Base-by-base conservation (phyloP, 805 yeast genomes). In the Metschnikowia similis region DNA sequence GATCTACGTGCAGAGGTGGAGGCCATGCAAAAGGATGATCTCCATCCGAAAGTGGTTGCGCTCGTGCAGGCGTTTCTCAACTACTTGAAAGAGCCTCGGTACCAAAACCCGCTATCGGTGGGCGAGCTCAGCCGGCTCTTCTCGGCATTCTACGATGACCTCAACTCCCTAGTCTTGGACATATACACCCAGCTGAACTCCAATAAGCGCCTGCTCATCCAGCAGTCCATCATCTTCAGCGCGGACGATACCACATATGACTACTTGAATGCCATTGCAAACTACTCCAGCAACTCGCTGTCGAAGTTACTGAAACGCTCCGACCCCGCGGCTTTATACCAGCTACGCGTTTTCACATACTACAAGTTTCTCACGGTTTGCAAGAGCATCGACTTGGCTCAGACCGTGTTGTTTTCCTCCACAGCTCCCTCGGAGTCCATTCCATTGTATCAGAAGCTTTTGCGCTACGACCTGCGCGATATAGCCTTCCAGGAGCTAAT, bases 61-160 rank as follows among this genome's bases (percentile, higher is more conserved):
- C 55, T 70, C 41, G 62, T 64, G n/a, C 54, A 55, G 32, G 60
- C 59, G 9, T 69, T 69, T 42, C 53, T 68, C 31, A 63, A 61
- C 48, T 71, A 72, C 48, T 61, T 73, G 48, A 69, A 69, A 53
- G 77, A 72, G 51, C 77, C 77, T 9, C 63, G 77, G 27, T 73
- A 66, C 52, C 76, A 68, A 57, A 59, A 69, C 36, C 77, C 77
- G 6, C 59, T 73, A 26, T 62, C 72, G 9, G 58, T 71, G 21
- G 44, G 50, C 17, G 76, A 73, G 54, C 58, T 73, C 35, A 62
- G 71, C 10, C 39, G 49, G 17, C 57, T 73, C 39, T 73, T 73
- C 54, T 58, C 60, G 35, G 56, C 58, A 16, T 73, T 72, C 53
- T 70, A 69, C 58, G 61, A 61, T n/a, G 76, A 73, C 49, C 61